Evolutionary conservation across 306 rosid genomes (phyloP).

Genomic region (Cucurbita argyrosperma): DNA sequence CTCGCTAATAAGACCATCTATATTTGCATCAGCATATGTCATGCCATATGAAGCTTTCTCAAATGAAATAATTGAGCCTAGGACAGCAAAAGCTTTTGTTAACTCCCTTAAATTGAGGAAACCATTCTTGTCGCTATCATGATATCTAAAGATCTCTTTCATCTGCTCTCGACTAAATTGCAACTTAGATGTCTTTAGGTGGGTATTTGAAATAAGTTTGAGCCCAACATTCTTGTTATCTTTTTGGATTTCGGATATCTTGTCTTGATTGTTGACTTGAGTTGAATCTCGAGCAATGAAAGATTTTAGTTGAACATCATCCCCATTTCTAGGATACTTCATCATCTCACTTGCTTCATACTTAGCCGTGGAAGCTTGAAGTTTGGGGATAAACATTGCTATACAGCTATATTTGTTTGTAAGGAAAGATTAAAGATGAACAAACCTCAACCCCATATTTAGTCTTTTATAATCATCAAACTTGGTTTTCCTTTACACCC

Average conservation of each 20-base stretch:
- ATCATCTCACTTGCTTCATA: too few species aligned
- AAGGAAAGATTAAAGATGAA: too few species aligned
- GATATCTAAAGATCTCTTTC: background rate
- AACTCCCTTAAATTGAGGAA: background rate
- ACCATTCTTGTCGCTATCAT: background rate
- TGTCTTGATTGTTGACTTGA: background rate
- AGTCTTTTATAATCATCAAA: too few species aligned
- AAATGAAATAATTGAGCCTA: background rate
- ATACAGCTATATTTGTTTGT: too few species aligned
- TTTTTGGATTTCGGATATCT: background rate
- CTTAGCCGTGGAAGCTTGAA: too few species aligned
- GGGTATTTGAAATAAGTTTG: background rate
- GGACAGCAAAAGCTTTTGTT: background rate
- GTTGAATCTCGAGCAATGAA: background rate
- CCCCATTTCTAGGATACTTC: too few species aligned
- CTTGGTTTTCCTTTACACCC: too few species aligned
- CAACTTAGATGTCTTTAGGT: background rate
- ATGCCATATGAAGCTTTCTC: background rate
- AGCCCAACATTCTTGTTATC: background rate
- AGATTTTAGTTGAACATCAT: too few species aligned
- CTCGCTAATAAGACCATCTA: constrained; percentile 1
- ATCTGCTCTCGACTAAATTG: background rate
- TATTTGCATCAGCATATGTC: background rate
- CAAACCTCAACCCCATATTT: too few species aligned
- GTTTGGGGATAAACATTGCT: too few species aligned